Evolutionary conservation across 306 rosid genomes (phyloP).

Genomic region (Notholithocarpus densiflorus): DNA sequence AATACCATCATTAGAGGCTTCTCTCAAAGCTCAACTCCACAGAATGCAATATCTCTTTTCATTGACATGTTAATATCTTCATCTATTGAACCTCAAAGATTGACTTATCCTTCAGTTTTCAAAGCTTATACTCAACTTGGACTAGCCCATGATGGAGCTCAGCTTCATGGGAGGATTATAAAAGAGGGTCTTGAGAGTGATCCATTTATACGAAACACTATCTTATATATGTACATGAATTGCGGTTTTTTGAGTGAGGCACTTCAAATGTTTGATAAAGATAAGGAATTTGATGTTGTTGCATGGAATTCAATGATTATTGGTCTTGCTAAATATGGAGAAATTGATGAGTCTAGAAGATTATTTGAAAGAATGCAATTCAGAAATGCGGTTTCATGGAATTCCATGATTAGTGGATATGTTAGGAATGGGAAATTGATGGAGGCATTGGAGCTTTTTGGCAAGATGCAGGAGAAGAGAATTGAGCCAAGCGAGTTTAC

Average conservation of each 20-base stretch:
- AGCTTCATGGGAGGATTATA: conserved; percentile 75
- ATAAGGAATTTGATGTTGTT: conserved; percentile 50
- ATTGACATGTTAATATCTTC: conserved; percentile 65
- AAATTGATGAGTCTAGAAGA: conserved; percentile 56
- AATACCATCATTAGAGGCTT: conserved; percentile 79
- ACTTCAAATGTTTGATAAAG: conserved; percentile 44
- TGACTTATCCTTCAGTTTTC: conserved; percentile 85
- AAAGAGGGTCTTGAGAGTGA: conserved; percentile 61
- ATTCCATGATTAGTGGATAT: conserved; percentile 76
- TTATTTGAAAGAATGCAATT: conserved; percentile 60
- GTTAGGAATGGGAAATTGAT: conserved; percentile 65
- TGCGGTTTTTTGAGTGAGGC: conserved; percentile 70
- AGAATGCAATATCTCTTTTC: conserved; percentile 57
- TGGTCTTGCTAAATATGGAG: conserved; percentile 73
- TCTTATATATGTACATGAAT: conserved; percentile 63
- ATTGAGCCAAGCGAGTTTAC: conserved; percentile 68
- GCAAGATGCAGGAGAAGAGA: conserved; percentile 51
- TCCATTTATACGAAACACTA: conserved; percentile 51
- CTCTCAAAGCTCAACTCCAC: conserved; percentile 65
- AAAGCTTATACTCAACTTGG: conserved; percentile 76
- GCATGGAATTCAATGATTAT: conserved; percentile 81
- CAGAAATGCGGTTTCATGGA: conserved; percentile 69
- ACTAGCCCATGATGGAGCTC: conserved; percentile 58
- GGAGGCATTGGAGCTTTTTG: conserved; percentile 62
- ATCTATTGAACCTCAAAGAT: conserved; percentile 41